Evolutionary conservation across 2,329 filamentous ascomycete genomes (phyloP).

Genomic region (Aureobasidium sp.): DNA sequence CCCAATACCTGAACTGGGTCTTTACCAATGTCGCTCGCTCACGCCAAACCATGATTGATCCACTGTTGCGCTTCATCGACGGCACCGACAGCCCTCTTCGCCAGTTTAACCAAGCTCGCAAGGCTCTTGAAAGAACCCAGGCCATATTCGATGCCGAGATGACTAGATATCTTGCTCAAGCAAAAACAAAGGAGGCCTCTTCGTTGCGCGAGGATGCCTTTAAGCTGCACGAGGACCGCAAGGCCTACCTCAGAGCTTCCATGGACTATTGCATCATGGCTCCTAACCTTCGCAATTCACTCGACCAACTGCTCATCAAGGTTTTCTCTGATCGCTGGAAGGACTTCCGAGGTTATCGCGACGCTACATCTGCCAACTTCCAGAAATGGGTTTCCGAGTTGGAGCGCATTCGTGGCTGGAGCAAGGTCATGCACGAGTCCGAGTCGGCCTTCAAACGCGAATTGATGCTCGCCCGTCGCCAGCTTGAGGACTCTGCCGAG

Average conservation of each 20-base stretch:
- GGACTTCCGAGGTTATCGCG: constrained; percentile 69
- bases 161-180: constrained; percentile 73
- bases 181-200: constrained; percentile 89
- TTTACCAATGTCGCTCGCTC: constrained; percentile 69
- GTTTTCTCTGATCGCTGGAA: constrained; percentile 83
- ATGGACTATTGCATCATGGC: constrained; percentile 89
- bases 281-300: constrained; percentile 72
- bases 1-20: constrained; percentile 78
- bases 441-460: constrained; percentile 78
- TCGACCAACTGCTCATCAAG: constrained; percentile 81
- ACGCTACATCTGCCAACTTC: constrained; percentile 55
- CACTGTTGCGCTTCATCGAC: constrained; percentile 68
- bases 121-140: constrained; percentile 70
- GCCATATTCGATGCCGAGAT: constrained; percentile 77
- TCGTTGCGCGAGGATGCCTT: constrained; percentile 92
- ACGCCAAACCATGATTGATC: constrained; percentile 71
- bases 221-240: constrained; percentile 84
- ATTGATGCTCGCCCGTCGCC: constrained; percentile 67
- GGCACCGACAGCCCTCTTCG: constrained; percentile 74
- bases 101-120: constrained; percentile 77
- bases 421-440: constrained; percentile 86
- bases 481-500: constrained; percentile 74
- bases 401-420: constrained; percentile 87
- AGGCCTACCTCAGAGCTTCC: constrained; percentile 81
- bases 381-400: constrained; percentile 69